Percentiles rank a stretch among this genome's conserved stretches.
Conservation (phyloP, 2,329 filamentous ascomycete species). For the Leptographium lundbergii region DNA sequence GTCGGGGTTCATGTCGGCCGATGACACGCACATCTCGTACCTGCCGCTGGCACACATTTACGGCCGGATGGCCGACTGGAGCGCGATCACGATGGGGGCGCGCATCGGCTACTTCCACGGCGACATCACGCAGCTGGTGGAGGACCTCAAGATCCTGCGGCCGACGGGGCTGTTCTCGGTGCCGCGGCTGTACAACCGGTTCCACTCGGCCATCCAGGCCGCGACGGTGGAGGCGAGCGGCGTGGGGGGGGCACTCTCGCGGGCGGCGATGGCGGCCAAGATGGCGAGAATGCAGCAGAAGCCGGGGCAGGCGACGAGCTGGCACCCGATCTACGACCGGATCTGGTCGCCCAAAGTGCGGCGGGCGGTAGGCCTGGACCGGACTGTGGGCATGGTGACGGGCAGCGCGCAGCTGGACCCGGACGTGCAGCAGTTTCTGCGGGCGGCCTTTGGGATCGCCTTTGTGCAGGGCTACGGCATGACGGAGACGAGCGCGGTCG, state of each 20-base stretch:
- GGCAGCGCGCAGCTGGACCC: slow-evolving; percentile 88
- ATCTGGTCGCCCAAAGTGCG: slow-evolving; percentile 86
- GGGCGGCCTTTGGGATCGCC: slow-evolving; percentile 65
- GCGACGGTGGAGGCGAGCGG: slow-evolving; percentile 69
- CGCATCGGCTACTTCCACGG: slow-evolving; percentile 89
- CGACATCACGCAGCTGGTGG: slow-evolving; percentile 71
- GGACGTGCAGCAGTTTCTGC: slow-evolving; percentile 75
- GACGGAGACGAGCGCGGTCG: slow-evolving; percentile 82
- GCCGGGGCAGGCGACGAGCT: slow-evolving; percentile 62
- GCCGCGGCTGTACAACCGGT: slow-evolving; percentile 82
- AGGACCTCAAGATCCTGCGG: slow-evolving; percentile 78
- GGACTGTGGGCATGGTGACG: slow-evolving; percentile 60
- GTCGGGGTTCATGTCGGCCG: slow-evolving; percentile 33
- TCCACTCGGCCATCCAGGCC: slow-evolving; percentile 69
- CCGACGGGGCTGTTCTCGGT: slow-evolving; percentile 81
- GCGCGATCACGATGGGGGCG: slow-evolving; percentile 56
- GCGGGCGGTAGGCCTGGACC: slow-evolving; percentile 69
- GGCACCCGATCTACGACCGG: slow-evolving; percentile 65
- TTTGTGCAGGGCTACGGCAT: slow-evolving; percentile 86
- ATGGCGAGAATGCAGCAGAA: slow-evolving; percentile 63
- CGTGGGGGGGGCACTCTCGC: slow-evolving; percentile 67
- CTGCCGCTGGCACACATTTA: slow-evolving; percentile 92
- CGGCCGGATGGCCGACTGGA: slow-evolving; percentile 71
- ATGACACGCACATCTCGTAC: slow-evolving; percentile 68
- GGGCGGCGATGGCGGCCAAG: slow-evolving; percentile 70